Base-by-base conservation (phyloP, 306 rosid species). In the Ziziphus jujuba region DNA sequence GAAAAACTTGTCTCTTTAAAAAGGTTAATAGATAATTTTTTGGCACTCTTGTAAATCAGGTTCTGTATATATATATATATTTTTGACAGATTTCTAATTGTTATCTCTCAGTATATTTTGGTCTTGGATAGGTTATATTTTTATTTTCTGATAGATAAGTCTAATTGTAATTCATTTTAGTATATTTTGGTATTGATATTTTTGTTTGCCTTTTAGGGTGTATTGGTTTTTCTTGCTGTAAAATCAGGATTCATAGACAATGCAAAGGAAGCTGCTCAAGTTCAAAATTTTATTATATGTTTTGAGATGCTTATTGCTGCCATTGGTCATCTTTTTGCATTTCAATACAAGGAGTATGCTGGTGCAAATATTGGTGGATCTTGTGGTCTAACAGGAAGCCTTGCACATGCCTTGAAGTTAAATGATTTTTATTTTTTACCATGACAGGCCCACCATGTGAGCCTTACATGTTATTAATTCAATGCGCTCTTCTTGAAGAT, bases 331-430 rank as follows among this genome's bases (percentile, higher is more conserved):
- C 82, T 95, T 20, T 95, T 83, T 67, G 99, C 99, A 65, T 90
- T 95, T 72, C 99, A 97, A n/a, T 95, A 95, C 95, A 90, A 90
- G 80, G 99, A 95, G 79, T 95, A 95, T 76, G 96, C 99, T 14
- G 99, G 99, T 63, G 99, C 99, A 67, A 95, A 90, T 73, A 87
- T 95, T 62, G 97, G 96, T 45, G 85, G 69, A 38, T 77, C 95
- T 38, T 81, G 70, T 62, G 89, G 89, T 80, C 65, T 95, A 72
- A 84, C 99, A 1, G 90, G 90, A 75, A 95, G 97, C 79, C 92
- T 95, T 61, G 83, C 91, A 58, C 99, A 95, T 68, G 99, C 99
- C 6, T 38, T 95, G 63, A 90, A 85, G 79, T 79, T 95, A 61
- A 95, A 90, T 61, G 99, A 95, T n/a, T n/a, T n/a, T n/a, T n/a